A percentile compares a stretch with the other conserved stretches of the same genome.
Conservation (phyloP, 2,329 filamentous ascomycete species). For the Penicillium sp. region DNA sequence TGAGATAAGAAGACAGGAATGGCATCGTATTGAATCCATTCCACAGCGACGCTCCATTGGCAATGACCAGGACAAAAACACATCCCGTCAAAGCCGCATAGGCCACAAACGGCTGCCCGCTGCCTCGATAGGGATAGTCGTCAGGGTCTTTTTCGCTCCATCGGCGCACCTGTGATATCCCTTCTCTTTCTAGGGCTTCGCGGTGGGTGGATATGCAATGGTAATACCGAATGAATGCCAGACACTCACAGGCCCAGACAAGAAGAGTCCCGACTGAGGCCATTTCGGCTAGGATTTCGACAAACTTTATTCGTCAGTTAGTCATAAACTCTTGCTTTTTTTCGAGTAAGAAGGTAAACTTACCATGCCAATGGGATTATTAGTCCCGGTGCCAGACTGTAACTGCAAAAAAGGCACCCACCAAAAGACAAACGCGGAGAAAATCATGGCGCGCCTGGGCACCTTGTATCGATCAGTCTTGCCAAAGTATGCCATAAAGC, state of each 20-base stretch:
- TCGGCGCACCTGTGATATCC: conserved; percentile 11
- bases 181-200: conserved; percentile 7
- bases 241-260: conserved; percentile 41
- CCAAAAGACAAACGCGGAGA: conserved; percentile 36
- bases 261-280: conserved; percentile 31
- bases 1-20: conserved; percentile 38
- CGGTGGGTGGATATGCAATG: conserved; percentile 21
- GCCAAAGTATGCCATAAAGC: conserved; percentile 23
- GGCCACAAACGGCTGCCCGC: conserved; percentile 36
- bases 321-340: not conserved
- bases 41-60: conserved; percentile 35
- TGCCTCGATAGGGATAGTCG: conserved; percentile 39
- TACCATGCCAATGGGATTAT: conserved; percentile 16
- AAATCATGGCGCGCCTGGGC: conserved; percentile 36
- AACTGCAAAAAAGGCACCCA: conserved; percentile 44
- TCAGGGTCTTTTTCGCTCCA: conserved; percentile 14
- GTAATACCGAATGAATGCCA: conserved; percentile 40
- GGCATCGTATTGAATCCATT: conserved; percentile 30
- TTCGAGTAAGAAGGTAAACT: conserved; percentile 7
- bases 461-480: conserved; percentile 26
- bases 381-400: conserved; percentile 6
- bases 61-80: conserved; percentile 31
- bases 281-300: conserved; percentile 38
- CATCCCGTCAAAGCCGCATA: conserved; percentile 35
- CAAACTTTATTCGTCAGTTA: conserved; percentile 27